Conservation (phyloP, 2,329 filamentous ascomycete genomes). For the Pseudogymnoascus sp. region DNA sequence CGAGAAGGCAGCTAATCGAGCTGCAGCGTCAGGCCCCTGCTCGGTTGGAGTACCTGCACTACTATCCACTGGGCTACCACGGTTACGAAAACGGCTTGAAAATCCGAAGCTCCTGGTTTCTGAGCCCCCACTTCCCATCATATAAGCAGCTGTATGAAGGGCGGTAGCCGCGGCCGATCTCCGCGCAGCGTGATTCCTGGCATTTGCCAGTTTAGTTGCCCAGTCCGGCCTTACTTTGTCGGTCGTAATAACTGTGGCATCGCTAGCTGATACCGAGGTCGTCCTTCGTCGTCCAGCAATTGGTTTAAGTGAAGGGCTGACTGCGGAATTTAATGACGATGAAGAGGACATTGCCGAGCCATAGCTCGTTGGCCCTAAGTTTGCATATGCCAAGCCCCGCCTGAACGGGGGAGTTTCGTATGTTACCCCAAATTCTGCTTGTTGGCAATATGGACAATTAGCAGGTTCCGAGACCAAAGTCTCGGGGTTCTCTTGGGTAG, state of each 20-base stretch:
- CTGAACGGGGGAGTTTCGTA: conserved; percentile 87
- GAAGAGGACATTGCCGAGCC: conserved; percentile 79
- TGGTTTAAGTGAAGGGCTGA: conserved; percentile 20
- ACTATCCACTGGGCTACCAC: conserved; percentile 28
- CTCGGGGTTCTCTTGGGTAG: conserved; percentile 39
- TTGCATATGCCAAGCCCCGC: conserved; percentile 68
- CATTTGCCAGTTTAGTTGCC: conserved; percentile 80
- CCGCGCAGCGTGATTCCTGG: conserved; percentile 76
- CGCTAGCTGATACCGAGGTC: conserved; percentile 71
- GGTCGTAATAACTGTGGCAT: conserved; percentile 82
- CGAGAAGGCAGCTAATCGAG: conserved; percentile 17
- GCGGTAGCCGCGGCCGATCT: conserved; percentile 90
- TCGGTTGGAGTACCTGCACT: conserved; percentile 28
- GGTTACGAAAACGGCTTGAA: conserved; percentile 27
- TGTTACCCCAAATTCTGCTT: conserved; percentile 92
- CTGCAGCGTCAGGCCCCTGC: conserved; percentile 17
- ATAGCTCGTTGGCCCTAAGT: conserved; percentile 44
- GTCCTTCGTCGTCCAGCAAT: conserved; percentile 47
- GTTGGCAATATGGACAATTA: conserved; percentile 89
- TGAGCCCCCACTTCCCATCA: conserved; percentile 57
- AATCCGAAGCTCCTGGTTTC: conserved; percentile 30
- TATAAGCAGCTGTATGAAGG: conserved; percentile 87
- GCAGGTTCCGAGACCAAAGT: conserved; percentile 86
- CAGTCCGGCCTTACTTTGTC: conserved; percentile 91
- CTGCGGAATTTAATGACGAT: conserved; percentile 63